phyloP scores from a whole-genome alignment of 371 early-diverging fungal genomes.

The Amoeboaphelidium protococcarum region DNA sequence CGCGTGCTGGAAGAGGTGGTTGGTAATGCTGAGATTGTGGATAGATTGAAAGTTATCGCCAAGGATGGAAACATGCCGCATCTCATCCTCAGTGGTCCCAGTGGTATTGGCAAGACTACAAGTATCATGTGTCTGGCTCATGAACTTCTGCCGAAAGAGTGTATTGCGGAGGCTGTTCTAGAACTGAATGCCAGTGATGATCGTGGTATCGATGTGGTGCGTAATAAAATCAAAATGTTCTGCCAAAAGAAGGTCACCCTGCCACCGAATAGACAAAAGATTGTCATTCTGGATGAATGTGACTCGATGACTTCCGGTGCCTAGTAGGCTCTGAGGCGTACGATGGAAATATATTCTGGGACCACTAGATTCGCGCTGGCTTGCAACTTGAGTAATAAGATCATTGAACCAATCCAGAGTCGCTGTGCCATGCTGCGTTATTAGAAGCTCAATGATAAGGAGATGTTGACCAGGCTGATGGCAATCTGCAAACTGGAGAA shows the following conservation, averaged over 20 bases:
- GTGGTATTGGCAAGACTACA: constrained; percentile 98
- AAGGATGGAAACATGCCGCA: constrained; percentile 87
- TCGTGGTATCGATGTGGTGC: constrained; percentile 92
- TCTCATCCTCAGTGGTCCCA: constrained; percentile 23
- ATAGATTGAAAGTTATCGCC: constrained; percentile 59
- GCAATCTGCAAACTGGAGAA: constrained; percentile 63
- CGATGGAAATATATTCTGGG: constrained; percentile 84
- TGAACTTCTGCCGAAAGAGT: constrained; percentile 35
- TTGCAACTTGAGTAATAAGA: constrained; percentile 87
- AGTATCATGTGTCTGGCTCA: constrained; percentile 73
- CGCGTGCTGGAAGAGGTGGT: constrained; percentile 61
- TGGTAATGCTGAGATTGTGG: constrained; percentile 79
- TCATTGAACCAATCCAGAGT: constrained; percentile 97
- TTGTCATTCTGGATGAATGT: constrained; percentile 95
- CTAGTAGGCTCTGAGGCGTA: constrained; percentile 77
- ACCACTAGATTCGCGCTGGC: constrained; percentile 94
- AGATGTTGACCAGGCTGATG: constrained; percentile 42
- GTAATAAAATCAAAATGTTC: constrained; percentile 92
- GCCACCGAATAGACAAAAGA: constrained; percentile 57
- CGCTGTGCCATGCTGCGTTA: constrained; percentile 89
- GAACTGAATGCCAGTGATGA: constrained; percentile 99
- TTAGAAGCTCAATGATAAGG: constrained; percentile 38
- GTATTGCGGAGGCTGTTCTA: constrained; percentile 51
- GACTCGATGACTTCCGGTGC: constrained; percentile 32
- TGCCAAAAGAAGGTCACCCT: constrained; percentile 86